Evolutionary conservation across 345 rosid genomes (phyloP), one percentile per base, ranked within the genome.

Genomic region (Turritis glabra): DNA sequence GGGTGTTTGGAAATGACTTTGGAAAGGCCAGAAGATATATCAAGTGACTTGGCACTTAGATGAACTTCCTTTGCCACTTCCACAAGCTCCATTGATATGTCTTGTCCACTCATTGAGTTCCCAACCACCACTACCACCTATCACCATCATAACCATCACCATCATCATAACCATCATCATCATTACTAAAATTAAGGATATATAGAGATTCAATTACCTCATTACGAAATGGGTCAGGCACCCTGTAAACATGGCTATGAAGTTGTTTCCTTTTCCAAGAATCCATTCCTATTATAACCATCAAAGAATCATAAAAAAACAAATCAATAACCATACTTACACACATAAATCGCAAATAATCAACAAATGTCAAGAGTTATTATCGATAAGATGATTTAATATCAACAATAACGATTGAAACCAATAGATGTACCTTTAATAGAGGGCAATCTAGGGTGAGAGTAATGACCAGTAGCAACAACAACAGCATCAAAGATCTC

Each of bases 401-500:
- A 13, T 66, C 22, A 32, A 43, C 27, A 13, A 40, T 10, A 44
- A 56, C 5, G 29, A 74, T 57, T 33, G 30, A 64, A 54, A 26
- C n/a, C 4, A 40, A 10, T 21, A 17, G 15, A 32, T 19, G 46
- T 69, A 92, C 98, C 98, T 88, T 83, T 86, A 57, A 94, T 91
- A 70, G 82, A 38, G 33, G 98, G 93, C 81, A 89, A 47, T 67
- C 88, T 85, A 41, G 97, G 98, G 2, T 85, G 81, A 59, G 98
- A 83, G 62, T 89, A 94, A 74, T 94, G 97, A 2, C 98, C 98
- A 35, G 89, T 85, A n/a, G 95, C 97, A 33, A 94, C 95, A 73
- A 94, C 89, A 50, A 94, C 90, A 19, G 97, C 97, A 81, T 94
- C 97, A 71, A 82, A 94, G 15, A 91, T 85, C 80, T 91, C 95